Conservation (phyloP, 768 basidiomycete genomes). For the Suillus weaverae region DNA sequence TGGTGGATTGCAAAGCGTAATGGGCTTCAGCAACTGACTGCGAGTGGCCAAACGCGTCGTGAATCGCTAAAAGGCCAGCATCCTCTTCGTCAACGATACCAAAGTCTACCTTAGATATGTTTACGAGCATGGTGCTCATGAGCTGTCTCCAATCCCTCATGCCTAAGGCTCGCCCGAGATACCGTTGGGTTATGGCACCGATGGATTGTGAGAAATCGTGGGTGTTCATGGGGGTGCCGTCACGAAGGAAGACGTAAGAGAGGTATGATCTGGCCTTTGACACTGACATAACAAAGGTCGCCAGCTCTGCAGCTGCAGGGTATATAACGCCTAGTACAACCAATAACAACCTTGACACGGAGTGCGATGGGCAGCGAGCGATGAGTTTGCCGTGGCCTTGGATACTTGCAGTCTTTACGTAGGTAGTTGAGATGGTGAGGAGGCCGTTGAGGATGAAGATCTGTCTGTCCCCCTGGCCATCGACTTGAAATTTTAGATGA, state of each 20-base stretch:
- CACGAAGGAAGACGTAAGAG: not conserved
- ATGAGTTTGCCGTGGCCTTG: constrained; percentile 14
- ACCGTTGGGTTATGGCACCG: not conserved
- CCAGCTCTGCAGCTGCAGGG: not conserved
- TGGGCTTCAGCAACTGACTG: not conserved
- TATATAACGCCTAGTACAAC: not conserved
- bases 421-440: constrained; percentile 11
- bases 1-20: not conserved
- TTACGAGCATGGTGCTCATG: not conserved
- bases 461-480: not conserved
- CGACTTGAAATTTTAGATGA: not conserved
- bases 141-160: not conserved
- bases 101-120: not conserved
- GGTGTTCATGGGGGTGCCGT: not conserved
- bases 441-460: constrained; percentile 20
- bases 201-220: not conserved
- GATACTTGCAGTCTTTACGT: constrained; percentile 15
- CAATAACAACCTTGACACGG: constrained; percentile 8
- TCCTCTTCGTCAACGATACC: not conserved
- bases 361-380: constrained; percentile 9
- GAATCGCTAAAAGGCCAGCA: not conserved
- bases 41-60: not conserved
- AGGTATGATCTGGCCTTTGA: not conserved
- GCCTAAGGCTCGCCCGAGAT: not conserved
- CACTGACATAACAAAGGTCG: not conserved